Conservation (phyloP, 2,329 filamentous ascomycete genomes). For the Pezicula carpinea region DNA sequence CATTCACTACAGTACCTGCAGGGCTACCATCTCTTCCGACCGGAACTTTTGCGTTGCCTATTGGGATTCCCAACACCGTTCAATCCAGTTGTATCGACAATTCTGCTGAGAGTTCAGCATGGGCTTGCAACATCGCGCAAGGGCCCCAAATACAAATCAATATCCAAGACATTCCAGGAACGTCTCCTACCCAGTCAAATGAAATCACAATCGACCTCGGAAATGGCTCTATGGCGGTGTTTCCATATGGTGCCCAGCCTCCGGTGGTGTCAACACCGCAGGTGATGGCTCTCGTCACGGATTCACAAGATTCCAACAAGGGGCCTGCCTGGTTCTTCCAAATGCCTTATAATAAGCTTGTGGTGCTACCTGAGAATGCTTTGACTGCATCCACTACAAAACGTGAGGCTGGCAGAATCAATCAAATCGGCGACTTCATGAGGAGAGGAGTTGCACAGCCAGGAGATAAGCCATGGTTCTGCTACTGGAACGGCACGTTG, state of each 20-base stretch:
- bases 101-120: constrained; percentile 49
- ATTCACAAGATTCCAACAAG: constrained; percentile 48
- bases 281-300: constrained; percentile 48
- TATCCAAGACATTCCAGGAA: constrained; percentile 10
- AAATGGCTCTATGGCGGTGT: constrained; percentile 32
- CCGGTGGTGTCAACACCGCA: constrained; percentile 42
- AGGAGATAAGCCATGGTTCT: constrained; percentile 65
- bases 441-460: constrained; percentile 35
- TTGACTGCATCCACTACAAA: constrained; percentile 14
- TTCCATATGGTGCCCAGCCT: constrained; percentile 59
- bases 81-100: constrained; percentile 55
- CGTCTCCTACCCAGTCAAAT: constrained; percentile 24
- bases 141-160: constrained; percentile 16
- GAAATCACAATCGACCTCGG: constrained; percentile 31
- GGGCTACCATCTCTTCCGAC: constrained; percentile 48
- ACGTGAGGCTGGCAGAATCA: constrained; percentile 4
- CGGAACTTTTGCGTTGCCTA: constrained; percentile 52
- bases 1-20: constrained; percentile 44
- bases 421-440: constrained; percentile 9
- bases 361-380: constrained; percentile 39
- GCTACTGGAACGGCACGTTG: constrained; percentile 63
- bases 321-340: constrained; percentile 63
- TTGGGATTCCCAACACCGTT: constrained; percentile 42
- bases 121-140: constrained; percentile 53
- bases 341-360: constrained; percentile 58